Percentiles rank a stretch among this genome's conserved stretches.
phyloP scores from a whole-genome alignment of 495 filamentous ascomycete species.

The Tuber calosporum region DNA sequence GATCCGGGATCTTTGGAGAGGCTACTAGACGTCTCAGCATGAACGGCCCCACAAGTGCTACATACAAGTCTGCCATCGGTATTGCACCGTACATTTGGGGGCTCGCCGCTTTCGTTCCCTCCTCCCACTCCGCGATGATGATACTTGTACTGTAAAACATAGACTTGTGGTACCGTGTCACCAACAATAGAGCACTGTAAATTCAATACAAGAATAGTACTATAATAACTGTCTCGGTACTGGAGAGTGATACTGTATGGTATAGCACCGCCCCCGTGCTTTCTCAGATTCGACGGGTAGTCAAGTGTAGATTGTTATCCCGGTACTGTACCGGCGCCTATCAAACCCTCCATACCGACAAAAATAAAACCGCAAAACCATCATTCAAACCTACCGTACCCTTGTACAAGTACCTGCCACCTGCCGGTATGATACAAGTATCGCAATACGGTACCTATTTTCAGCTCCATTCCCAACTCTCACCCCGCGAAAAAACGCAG shows the following conservation, averaged over 20 bases:
- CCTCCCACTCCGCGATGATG: neutral
- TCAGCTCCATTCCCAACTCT: neutral
- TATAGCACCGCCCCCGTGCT: neutral
- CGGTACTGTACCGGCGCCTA: too few species aligned
- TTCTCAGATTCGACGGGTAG: neutral
- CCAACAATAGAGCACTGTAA: neutral
- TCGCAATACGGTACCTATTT: neutral
- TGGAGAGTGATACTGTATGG: neutral
- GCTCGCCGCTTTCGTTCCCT: neutral
- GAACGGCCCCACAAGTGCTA: neutral
- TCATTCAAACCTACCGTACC: neutral
- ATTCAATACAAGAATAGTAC: neutral
- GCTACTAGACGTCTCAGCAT: neutral
- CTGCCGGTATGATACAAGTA: too few species aligned
- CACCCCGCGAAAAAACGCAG: neutral
- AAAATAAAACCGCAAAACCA: neutral
- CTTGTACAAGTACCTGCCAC: too few species aligned
- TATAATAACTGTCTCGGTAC: neutral
- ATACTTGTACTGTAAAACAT: too few species aligned
- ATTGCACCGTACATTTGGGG: neutral
- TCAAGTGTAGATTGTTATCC: neutral
- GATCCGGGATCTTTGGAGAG: neutral
- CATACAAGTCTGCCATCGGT: neutral
- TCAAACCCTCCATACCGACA: neutral
- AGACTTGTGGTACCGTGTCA: neutral